Evolutionary conservation across 129 eudicot genomes (phyloP).

Genomic region (Silybum marianum): DNA sequence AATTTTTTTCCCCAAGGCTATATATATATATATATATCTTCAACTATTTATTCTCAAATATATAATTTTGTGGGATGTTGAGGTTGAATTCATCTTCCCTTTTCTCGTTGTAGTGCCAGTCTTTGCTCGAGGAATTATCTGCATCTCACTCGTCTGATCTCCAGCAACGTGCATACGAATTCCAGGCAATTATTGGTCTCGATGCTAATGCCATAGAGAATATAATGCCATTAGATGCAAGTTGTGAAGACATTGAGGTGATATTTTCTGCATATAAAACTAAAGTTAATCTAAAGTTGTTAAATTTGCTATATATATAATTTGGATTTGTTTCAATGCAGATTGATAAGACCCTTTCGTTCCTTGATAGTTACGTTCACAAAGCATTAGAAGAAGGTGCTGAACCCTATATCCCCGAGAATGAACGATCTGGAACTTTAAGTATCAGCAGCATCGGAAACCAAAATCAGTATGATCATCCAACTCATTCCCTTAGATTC

Average conservation of each 20-base stretch:
- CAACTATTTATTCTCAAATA: not conserved
- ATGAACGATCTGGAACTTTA: conserved; percentile 57
- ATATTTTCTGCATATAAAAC: conserved; percentile 14
- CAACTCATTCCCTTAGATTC: conserved; percentile 88
- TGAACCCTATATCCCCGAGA: conserved; percentile 86
- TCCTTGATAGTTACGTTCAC: conserved; percentile 73
- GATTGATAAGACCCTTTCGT: conserved; percentile 81
- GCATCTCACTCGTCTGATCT: conserved; percentile 97
- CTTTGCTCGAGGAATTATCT: conserved; percentile 78
- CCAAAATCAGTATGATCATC: conserved; percentile 55
- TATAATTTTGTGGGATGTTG: not conserved
- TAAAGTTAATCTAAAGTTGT: not conserved
- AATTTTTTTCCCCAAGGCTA: not conserved
- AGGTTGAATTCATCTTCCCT: not conserved
- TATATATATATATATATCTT: no score
- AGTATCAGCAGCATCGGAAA: conserved; percentile 51
- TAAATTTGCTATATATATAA: not conserved
- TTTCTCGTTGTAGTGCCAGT: conserved; percentile 66
- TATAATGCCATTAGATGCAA: conserved; percentile 88
- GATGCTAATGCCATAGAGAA: conserved; percentile 68
- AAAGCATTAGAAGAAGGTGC: conserved; percentile 84
- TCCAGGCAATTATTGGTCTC: conserved; percentile 66
- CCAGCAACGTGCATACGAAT: conserved; percentile 99
- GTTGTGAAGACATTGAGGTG: conserved; percentile 96
- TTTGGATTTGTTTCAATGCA: conserved; percentile 33